phyloP scores from a whole-genome alignment of 2,329 filamentous ascomycete genomes.

The Botrytis sinoallii region DNA sequence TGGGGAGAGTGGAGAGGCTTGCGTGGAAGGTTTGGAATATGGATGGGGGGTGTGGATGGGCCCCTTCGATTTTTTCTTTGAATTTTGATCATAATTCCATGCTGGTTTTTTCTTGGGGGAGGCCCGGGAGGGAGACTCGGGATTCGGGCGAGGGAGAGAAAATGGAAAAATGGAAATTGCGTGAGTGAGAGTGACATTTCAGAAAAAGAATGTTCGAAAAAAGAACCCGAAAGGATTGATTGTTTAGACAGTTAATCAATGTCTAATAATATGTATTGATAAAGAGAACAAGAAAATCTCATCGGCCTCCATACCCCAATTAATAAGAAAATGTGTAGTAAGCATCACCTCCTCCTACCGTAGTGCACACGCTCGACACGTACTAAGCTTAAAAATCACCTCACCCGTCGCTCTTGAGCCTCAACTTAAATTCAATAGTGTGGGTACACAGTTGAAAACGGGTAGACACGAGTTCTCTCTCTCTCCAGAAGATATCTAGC shows the following conservation, averaged over 20 bases:
- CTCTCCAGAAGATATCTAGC: background rate
- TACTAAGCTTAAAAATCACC: conserved; percentile 7
- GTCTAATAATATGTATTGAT: background rate
- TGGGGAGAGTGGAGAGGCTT: conserved; percentile 10
- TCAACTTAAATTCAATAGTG: background rate
- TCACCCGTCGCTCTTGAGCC: background rate
- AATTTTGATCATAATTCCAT: background rate
- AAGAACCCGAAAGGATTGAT: background rate
- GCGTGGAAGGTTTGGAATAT: conserved; percentile 8
- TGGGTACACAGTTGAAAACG: background rate
- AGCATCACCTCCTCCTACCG: background rate
- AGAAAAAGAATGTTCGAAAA: background rate
- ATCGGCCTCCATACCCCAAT: background rate
- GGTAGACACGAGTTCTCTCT: background rate
- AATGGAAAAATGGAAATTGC: background rate
- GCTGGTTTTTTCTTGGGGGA: background rate
- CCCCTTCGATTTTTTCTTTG: background rate
- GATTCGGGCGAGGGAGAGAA: background rate
- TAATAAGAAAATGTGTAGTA: background rate
- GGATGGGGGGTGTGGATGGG: background rate
- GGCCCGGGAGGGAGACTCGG: no score
- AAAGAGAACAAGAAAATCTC: background rate
- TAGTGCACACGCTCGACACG: no score
- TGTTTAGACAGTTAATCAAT: background rate
- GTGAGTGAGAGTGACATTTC: background rate